Base-by-base conservation (phyloP, 306 rosid genomes). In the Vigna angularis region DNA sequence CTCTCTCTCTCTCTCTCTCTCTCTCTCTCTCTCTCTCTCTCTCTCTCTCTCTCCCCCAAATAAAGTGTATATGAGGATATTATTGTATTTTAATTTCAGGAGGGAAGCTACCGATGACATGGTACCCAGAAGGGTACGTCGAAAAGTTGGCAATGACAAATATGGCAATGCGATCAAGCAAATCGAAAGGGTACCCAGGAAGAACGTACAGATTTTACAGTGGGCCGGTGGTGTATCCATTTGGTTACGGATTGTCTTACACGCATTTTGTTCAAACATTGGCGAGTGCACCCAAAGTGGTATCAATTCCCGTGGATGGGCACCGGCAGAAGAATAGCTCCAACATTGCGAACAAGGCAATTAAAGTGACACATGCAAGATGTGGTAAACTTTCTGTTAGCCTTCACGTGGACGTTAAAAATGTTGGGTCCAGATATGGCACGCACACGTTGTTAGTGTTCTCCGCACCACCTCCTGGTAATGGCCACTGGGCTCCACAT, bases 151-250 rank as follows among this genome's bases (percentile, higher is more conserved):
- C 94, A 16, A 91, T 93, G 94, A 93, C 96, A 63, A 57, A 79
- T 26, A 93, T 93, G 98, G 93, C 84, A 66, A 91, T 91, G 98
- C 53, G 94, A 59, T 17, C 91, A 66, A 84, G 78, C 73, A 22
- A 15, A 32, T 72, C 85, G 1, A 83, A 20, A 24, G 77, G 88
- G 24, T 89, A 91, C 57, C 94, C 98, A 0, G 98, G 97, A 78
- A 84, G 98, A 88, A 93, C 91, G 6, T 93, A 93, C 45, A 66
- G 98, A 52, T 93, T 93, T 76, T 93, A 93, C 89, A 76, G 32
- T 12, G 97, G 97, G 0, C 90, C 93, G 4, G 93, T 88, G 47
- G 95, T 93, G 17, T 93, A 93, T 70, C 91, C 90, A 16, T 93
- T 93, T 63, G 97, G 97, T 8, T 71, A 91, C 26, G 98, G 98